Evolutionary conservation across 805 yeast species (phyloP), one percentile per base, ranked within the genome.

Genomic region (Pichia californica): DNA sequence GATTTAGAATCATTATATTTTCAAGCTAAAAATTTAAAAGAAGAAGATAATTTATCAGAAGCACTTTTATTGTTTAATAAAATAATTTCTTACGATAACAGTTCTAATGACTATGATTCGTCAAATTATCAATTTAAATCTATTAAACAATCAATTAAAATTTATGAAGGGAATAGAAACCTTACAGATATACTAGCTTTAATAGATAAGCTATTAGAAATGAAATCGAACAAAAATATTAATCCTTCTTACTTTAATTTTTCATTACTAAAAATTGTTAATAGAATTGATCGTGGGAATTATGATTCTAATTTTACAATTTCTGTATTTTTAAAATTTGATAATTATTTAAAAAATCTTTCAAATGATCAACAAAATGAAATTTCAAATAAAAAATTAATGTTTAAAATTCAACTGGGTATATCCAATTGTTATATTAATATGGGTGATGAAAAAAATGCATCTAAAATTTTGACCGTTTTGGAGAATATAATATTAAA

Each of bases 341-440:
- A 50, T 1, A 14, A 42, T 3, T 57, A 50, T 44, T 27, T 59
- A 30, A n/a, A 4, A 19, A 2, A 31, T 21, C 15, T 32, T 13
- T 4, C 35, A 33, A 26, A n/a, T 43, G 38, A 20, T 5, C 5
- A 40, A 29, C 39, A 44, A 7, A 28, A 20, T 19, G 45, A 39
- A 13, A 36, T 45, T 21, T 31, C 46, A 11, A 44, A 49, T 25
- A 72, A 71, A 28, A 59, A 79, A 29, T 50, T 77, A 30, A 68
- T 72, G 64, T 61, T 78, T 36, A 72, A 75, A 47, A 62, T 73
- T n/a, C 67, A 64, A 34, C 54, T 79, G 27, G 71, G 68, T 43
- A 63, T 69, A 36, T 62, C 77, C 4, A 68, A 70, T 23, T 52
- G 66, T 0, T 50, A 69, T 6, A 52, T 65, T 5, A 57, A 60